Evolutionary conservation across 2,329 filamentous ascomycete genomes (phyloP).

Genomic region (Aspergillus sp.): DNA sequence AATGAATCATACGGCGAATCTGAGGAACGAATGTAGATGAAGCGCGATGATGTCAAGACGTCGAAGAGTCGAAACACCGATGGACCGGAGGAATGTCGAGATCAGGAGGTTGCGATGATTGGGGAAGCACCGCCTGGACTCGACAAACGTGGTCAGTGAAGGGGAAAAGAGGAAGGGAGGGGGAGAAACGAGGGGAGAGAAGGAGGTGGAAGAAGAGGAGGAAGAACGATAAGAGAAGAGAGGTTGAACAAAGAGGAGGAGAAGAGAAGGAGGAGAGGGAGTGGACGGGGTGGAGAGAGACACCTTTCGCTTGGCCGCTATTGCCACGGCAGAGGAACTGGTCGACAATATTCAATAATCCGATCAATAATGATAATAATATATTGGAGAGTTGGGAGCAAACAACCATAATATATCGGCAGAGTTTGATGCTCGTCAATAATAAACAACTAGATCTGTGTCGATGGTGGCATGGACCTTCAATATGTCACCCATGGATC

Average conservation of each 20-base stretch:
- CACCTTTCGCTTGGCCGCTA: background rate
- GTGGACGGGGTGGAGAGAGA: slow-evolving; percentile 3
- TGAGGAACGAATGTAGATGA: slow-evolving; percentile 19
- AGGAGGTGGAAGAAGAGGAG: slow-evolving; percentile 2
- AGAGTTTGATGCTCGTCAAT: background rate
- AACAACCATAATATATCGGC: too few species aligned
- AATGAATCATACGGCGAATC: slow-evolving; percentile 4
- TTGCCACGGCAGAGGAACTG: background rate
- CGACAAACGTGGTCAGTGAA: background rate
- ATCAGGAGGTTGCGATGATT: background rate
- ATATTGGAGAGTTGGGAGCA: too few species aligned
- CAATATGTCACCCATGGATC: background rate
- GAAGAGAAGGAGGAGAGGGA: slow-evolving; percentile 7
- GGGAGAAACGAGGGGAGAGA: background rate
- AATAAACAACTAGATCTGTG: background rate
- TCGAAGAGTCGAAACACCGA: background rate
- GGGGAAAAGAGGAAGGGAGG: background rate
- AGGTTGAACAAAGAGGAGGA: slow-evolving; percentile 2
- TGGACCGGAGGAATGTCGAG: background rate
- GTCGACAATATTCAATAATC: too few species aligned
- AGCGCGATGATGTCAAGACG: background rate
- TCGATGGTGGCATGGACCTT: background rate
- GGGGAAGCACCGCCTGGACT: background rate
- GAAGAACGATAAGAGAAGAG: slow-evolving; percentile 5
- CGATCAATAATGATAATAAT: too few species aligned